These are phyloP conservation scores for Hypomyces perniciosus DNA, from an alignment of 2,329 filamentous ascomycete species.

Conservation along the genomic window DNA sequence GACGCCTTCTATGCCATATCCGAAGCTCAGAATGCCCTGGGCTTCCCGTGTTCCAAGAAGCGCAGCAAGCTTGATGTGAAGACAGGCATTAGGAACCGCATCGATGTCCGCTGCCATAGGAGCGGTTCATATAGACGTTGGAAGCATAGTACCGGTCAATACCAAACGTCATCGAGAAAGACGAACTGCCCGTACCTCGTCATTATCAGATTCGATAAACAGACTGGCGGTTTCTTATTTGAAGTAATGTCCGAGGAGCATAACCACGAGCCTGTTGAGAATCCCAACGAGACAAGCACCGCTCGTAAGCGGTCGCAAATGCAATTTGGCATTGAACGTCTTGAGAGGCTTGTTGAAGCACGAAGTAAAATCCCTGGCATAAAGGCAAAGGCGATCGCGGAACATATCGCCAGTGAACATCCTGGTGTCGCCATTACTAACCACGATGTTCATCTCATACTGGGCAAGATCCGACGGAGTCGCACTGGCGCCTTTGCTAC, in stretches of 20 bases:
- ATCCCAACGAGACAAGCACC: neutral
- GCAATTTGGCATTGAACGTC: neutral
- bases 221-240: neutral
- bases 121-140: neutral
- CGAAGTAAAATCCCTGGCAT: neutral
- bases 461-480: neutral
- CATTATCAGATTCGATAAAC: conserved; percentile 4
- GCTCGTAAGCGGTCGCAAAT: neutral
- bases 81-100: conserved; percentile 1
- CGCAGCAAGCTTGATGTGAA: neutral
- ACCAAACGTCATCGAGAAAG: neutral
- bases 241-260: neutral
- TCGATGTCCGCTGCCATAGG: neutral
- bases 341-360: neutral
- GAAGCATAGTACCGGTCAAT: neutral
- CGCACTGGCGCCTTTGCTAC: neutral
- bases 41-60: neutral
- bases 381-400: neutral
- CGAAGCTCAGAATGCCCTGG: neutral
- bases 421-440: neutral
- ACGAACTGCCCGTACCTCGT: neutral
- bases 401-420: conserved; percentile 1
- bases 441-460: neutral
- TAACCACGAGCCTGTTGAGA: neutral
- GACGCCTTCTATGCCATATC: neutral